A percentile compares a stretch with the other conserved stretches of the same genome.
These are phyloP conservation scores for Apiotrichum porosum DNA, from an alignment of 1,284 basidiomycete species.

Conservation along the genomic window DNA sequence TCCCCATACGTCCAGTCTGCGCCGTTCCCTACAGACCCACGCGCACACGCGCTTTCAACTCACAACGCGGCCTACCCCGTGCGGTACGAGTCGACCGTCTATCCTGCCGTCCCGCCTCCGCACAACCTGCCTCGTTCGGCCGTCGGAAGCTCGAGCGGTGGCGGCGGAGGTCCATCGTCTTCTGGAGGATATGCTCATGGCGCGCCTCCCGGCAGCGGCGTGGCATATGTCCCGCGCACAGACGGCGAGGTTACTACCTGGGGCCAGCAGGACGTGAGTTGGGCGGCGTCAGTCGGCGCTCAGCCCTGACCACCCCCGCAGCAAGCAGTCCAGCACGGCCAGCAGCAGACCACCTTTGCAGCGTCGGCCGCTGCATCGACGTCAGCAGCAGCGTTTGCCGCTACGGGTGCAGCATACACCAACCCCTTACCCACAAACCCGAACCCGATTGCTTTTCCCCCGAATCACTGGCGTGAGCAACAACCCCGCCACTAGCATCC, in stretches of 20 bases:
- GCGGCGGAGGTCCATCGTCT: not conserved
- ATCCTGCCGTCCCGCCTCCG: slow-evolving; percentile 20
- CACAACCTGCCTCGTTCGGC: slow-evolving; percentile 24
- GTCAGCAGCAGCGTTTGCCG: not conserved
- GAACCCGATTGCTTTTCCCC: not conserved
- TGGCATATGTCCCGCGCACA: slow-evolving; percentile 9
- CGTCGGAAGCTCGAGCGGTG: slow-evolving; percentile 6
- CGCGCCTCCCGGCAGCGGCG: slow-evolving; percentile 6
- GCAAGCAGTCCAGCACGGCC: not conserved
- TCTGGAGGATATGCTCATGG: slow-evolving; percentile 8
- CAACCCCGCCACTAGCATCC: too few species aligned
- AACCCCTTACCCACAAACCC: not conserved
- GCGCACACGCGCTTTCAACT: slow-evolving; percentile 25
- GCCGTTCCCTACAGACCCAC: slow-evolving; percentile 33
- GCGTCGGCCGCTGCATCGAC: not conserved
- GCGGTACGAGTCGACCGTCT: slow-evolving; percentile 33
- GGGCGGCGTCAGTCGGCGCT: slow-evolving; percentile 16
- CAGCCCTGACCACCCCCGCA: slow-evolving; percentile 12
- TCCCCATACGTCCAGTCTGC: slow-evolving; percentile 36
- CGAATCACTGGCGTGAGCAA: too few species aligned
- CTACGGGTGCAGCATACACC: not conserved
- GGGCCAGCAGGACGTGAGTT: slow-evolving; percentile 19
- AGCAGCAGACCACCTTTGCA: not conserved
- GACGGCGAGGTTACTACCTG: slow-evolving; percentile 18
- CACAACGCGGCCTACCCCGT: slow-evolving; percentile 18